These are phyloP conservation scores for Hymenoscyphus albidus DNA, from an alignment of 2,329 filamentous ascomycete species.

Conservation along the genomic window DNA sequence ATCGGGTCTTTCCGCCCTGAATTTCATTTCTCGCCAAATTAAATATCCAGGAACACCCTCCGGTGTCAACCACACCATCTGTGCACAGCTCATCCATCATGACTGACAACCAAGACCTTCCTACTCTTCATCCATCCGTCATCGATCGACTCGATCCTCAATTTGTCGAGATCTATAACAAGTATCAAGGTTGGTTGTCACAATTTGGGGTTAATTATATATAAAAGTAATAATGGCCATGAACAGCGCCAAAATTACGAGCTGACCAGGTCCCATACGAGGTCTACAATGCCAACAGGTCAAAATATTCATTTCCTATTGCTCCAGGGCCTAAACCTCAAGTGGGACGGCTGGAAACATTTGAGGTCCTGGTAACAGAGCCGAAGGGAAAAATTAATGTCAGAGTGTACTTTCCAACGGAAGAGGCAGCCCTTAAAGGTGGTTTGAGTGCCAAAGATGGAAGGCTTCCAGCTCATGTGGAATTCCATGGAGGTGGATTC, in stretches of 20 bases:
- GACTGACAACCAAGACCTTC: conserved; percentile 22
- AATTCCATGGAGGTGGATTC: conserved; percentile 26
- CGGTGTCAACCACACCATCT: neutral
- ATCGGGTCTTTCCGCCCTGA: neutral
- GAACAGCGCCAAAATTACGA: conserved; percentile 19
- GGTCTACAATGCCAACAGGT: conserved; percentile 24
- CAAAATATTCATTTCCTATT: conserved; percentile 25
- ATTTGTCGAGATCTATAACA: conserved; percentile 24
- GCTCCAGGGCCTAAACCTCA: conserved; percentile 18
- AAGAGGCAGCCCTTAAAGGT: conserved; percentile 16
- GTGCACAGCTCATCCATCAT: conserved; percentile 9
- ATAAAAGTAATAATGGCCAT: neutral
- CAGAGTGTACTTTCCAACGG: conserved; percentile 20
- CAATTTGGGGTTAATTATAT: neutral
- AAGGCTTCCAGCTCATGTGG: conserved; percentile 22
- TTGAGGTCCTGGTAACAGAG: conserved; percentile 17
- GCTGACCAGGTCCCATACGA: conserved; percentile 27
- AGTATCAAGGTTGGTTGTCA: conserved; percentile 22
- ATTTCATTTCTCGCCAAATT: neutral
- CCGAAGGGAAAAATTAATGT: conserved; percentile 22
- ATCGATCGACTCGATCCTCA: conserved; percentile 23
- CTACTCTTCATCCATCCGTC: conserved; percentile 21
- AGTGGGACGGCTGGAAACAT: conserved; percentile 17
- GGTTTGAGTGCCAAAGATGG: conserved; percentile 14
- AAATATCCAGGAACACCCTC: neutral